Base-by-base conservation (phyloP, 192 early-diverging fungal genomes). In the Backusella circina region DNA sequence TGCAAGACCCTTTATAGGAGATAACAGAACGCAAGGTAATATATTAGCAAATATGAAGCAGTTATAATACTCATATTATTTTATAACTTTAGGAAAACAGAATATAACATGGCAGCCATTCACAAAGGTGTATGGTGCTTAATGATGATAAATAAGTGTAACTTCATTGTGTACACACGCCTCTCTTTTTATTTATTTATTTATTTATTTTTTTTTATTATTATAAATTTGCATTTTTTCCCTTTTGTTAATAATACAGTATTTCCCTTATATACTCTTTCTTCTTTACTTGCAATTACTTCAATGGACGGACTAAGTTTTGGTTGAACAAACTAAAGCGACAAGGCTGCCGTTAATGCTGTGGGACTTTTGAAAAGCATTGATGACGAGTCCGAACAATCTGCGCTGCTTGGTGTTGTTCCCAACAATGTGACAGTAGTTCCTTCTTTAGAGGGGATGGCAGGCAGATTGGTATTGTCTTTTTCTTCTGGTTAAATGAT, bases 381-480 rank as follows among this genome's bases (percentile, higher is more conserved):
- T 64, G 57, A 64, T 64, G 57, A 64, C 32, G 50, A 44, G 51
- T 61, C 51, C 38, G 12, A 54, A 26, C 32, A 26, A n/a, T 30
- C 51, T 72, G 16, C 47, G 71, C 23, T 72, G 51, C 51, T 72
- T 50, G 16, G 71, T 54, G 71, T 72, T 72, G 39, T 41, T 41
- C 39, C 39, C 39, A 41, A 41, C 39, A 41, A 41, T 41, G 39
- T 41, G 39, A 41, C 39, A 41, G 12, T 41, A 41, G 39, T 41
- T 41, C 39, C 39, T 41, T 41, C 39, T 41, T 61, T 72, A 51
- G 50, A 72, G 23, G 32, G 71, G 47, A 61, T 72, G 44, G 39
- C 39, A 41, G 39, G 39, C 39, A 41, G 39, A 41, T 41, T 41
- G 39, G 39, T 41, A 41, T 41, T 41, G 39, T 41, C 39, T 41